Base-by-base conservation (phyloP, 2,329 filamentous ascomycete genomes). In the Hypoxylon rubiginosum region DNA sequence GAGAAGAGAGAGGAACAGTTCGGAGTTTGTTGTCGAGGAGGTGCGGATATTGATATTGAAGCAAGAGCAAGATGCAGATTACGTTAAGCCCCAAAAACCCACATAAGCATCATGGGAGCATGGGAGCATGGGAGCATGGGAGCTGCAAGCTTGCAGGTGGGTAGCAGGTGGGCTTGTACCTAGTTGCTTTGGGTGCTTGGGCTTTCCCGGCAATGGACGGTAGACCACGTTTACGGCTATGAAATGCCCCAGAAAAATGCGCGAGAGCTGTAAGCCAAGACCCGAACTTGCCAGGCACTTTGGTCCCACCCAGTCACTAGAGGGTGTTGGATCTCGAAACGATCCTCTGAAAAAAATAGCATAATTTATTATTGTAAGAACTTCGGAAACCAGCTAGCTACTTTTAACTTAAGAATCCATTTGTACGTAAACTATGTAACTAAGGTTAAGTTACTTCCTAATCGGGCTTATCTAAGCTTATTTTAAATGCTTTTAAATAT, bases 241-340 rank as follows among this genome's bases (percentile, higher is more conserved):
- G 54, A 56, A 36, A 55, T 52, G 34, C 56, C 59, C 66, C 53
- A 56, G 52, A 55, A 63, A 64, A 63, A 68, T 66, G 63, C 66
- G 55, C 17, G 51, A 64, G 53, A 48, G 17, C 43, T 61, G 64
- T 60, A 34, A 64, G 63, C 59, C 60, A 66, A 67, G 58, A 58
- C 55, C 63, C 58, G 64, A 28, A 61, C 49, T 48, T 34, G 32
- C 57, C 17, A 36, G 46, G 54, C 39, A 63, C 52, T 24, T 48
- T 4, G 9, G 58, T 41, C 50, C 64, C 64, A 62, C 39, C 34
- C n/a, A n/a, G n/a, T n/a, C n/a, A n/a, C n/a, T n/a, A n/a, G n/a
- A n/a, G n/a, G n/a, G n/a, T n/a, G n/a, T n/a, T n/a, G n/a, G n/a
- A n/a, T n/a, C n/a, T n/a, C n/a, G n/a, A n/a, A n/a, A n/a, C n/a